Evolutionary conservation across 768 basidiomycete genomes (phyloP), one percentile per base, ranked within the genome.

Genomic region (Lactarius evosmus): DNA sequence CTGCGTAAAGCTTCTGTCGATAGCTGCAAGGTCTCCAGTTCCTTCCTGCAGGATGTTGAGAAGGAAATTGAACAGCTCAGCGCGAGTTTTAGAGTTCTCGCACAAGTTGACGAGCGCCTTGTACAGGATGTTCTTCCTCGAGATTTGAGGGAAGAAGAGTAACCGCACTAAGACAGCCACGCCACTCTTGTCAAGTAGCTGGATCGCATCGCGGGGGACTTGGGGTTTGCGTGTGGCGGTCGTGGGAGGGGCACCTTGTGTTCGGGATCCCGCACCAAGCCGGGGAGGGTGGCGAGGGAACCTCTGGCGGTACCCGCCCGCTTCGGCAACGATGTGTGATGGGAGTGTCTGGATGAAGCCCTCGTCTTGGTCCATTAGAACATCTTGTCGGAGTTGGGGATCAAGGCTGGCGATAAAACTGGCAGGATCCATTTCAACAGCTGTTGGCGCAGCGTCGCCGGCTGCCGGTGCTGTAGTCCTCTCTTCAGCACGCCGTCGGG

Each of bases 31-130:
- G 74, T 98, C 97, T 19, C 91, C 93, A 2, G 95, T 89, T 16
- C 96, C 96, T 69, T 96, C 97, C 74, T 98, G 95, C 7, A 98
- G 78, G 66, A 98, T 93, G 65, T 85, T 89, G n/a, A 99, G 81
- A 25, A 99, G 83, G 16, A 98, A 83, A 71, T 95, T 97, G 80
- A 99, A 91, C 27, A 98, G 79, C 69, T 99, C 97, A 6, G 85
- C 86, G 22, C 97, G 84, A 0, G 96, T 95, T 71, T 89, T 92
- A 3, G 85, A 78, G 72, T 99, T 99, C 77, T 98, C 95, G 77
- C 95, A 99, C 8, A 99, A 81, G 72, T 98, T 96, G 67, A 93
- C 88, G 38, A 99, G 85, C 1, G 97, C 88, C 71, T 89, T 91
- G 74, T 93, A 92, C 14, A 99, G 81, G 27, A 91, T 76, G 55